Evolutionary conservation across 2,329 filamentous ascomycete species (phyloP).

Genomic region (Harringtonia aguacate): DNA sequence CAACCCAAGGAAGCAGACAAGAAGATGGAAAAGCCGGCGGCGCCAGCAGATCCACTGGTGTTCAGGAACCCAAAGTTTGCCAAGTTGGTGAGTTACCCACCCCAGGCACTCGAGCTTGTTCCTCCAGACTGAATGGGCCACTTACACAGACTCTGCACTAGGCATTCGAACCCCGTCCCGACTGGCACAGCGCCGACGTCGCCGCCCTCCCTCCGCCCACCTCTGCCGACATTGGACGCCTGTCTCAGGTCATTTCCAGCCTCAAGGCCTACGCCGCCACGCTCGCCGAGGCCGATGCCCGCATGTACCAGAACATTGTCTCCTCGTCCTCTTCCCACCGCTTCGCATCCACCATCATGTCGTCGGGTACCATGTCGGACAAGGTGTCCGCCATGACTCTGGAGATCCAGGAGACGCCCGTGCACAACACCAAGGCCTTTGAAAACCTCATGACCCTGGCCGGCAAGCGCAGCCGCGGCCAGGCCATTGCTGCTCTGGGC

Average conservation of each 20-base stretch:
- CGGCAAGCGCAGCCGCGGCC: slow-evolving; percentile 87
- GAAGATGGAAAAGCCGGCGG: slow-evolving; percentile 2
- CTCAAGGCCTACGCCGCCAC: slow-evolving; percentile 61
- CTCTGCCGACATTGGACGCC: slow-evolving; percentile 33
- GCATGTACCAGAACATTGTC: slow-evolving; percentile 61
- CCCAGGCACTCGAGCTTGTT: background rate
- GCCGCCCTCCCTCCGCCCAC: slow-evolving; percentile 30
- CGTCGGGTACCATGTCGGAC: slow-evolving; percentile 89
- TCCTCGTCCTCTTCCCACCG: slow-evolving; percentile 81
- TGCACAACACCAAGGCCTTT: slow-evolving; percentile 84
- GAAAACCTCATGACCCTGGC: slow-evolving; percentile 74
- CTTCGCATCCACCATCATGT: slow-evolving; percentile 95
- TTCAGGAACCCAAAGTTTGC: slow-evolving; percentile 14
- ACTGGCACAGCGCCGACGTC: slow-evolving; percentile 41
- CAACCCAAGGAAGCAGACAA: background rate
- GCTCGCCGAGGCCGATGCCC: slow-evolving; percentile 68
- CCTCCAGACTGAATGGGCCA: background rate
- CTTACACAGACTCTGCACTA: slow-evolving; percentile 16
- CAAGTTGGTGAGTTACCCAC: slow-evolving; percentile 29
- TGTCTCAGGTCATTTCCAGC: slow-evolving; percentile 31
- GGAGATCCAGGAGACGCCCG: slow-evolving; percentile 87
- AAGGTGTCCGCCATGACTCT: slow-evolving; percentile 93
- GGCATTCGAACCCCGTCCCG: slow-evolving; percentile 46
- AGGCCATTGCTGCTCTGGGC: slow-evolving; percentile 84
- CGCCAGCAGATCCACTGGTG: slow-evolving; percentile 5